Conservation (phyloP, 1,139 yeast genomes). For the Geotrichum phurueaensis region DNA sequence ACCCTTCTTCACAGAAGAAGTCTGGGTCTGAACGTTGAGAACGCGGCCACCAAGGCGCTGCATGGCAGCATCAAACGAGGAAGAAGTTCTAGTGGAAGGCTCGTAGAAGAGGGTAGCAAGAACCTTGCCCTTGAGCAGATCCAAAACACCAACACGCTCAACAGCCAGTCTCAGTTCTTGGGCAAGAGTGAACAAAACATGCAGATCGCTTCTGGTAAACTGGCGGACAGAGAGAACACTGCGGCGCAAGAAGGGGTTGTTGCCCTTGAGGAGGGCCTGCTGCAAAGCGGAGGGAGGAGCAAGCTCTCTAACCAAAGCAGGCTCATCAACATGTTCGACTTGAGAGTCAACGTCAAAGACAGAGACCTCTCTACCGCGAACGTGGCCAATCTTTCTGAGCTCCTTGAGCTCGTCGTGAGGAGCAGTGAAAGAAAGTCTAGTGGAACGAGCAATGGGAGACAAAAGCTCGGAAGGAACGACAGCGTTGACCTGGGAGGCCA, state of each 20-base stretch:
- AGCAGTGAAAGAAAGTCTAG: constrained; percentile 18
- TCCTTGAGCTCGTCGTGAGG: constrained; percentile 10
- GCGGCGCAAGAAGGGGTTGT: constrained; percentile 84
- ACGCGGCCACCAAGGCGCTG: constrained; percentile 99
- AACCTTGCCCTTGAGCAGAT: constrained; percentile 81
- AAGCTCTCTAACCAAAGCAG: constrained; percentile 41
- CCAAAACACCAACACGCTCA: constrained; percentile 92
- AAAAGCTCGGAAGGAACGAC: constrained; percentile 5
- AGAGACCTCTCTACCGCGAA: constrained; percentile 16
- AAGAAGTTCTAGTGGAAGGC: constrained; percentile 94
- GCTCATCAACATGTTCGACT: constrained; percentile 28
- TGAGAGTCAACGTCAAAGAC: constrained; percentile 37
- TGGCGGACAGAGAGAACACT: constrained; percentile 85
- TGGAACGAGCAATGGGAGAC: constrained; percentile 6
- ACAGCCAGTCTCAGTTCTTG: constrained; percentile 97
- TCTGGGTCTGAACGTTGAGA: constrained; percentile 72
- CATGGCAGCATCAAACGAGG: constrained; percentile 99
- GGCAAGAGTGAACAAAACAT: constrained; percentile 88
- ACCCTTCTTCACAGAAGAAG: constrained; percentile 95
- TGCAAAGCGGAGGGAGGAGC: constrained; percentile 71
- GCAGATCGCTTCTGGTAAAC: constrained; percentile 80
- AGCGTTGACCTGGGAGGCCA: constrained; percentile 20
- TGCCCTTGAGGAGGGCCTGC: constrained; percentile 66
- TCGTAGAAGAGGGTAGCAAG: constrained; percentile 95
- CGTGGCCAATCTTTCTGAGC: constrained; percentile 25